These are phyloP conservation scores for Spathaspora girioi DNA, from an alignment of 805 yeast genomes.

Conservation along the genomic window DNA sequence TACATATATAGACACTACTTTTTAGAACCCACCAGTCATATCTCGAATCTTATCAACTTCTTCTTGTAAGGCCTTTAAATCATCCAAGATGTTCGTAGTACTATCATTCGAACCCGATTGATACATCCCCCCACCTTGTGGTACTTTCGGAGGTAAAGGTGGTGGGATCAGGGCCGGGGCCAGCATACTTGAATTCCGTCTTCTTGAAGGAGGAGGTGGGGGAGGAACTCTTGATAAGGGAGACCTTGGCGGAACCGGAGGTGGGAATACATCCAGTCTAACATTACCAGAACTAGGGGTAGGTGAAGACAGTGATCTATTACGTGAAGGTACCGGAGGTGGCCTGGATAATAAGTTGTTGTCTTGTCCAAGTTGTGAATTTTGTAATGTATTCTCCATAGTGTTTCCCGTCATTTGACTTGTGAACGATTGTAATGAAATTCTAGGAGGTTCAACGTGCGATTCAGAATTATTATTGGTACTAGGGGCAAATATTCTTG, in stretches of 20 bases:
- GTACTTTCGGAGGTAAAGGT: constrained; percentile 27
- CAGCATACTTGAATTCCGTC: constrained; percentile 13
- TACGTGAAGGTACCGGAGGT: constrained; percentile 32
- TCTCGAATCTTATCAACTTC: constrained; percentile 60
- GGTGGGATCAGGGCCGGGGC: constrained; percentile 11
- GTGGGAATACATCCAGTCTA: constrained; percentile 5
- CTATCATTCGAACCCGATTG: constrained; percentile 18
- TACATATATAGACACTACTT: neutral
- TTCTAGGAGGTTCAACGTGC: constrained; percentile 18
- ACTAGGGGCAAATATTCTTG: constrained; percentile 23
- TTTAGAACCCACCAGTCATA: constrained; percentile 43
- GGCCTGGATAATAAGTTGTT: constrained; percentile 3
- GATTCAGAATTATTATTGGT: constrained; percentile 4
- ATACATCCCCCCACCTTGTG: constrained; percentile 1
- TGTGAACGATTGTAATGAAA: constrained; percentile 38
- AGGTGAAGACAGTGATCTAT: constrained; percentile 1
- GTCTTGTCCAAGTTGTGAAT: constrained; percentile 17
- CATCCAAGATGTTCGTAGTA: constrained; percentile 56
- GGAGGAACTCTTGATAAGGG: constrained; percentile 32
- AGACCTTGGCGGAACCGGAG: constrained; percentile 23
- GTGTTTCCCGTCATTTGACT: constrained; percentile 40
- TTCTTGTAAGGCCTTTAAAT: constrained; percentile 61
- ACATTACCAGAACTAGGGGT: neutral
- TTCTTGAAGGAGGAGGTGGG: constrained; percentile 41
- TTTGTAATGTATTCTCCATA: constrained; percentile 30